Conservation (phyloP, 768 basidiomycete species). For the Pluteus cervinus region DNA sequence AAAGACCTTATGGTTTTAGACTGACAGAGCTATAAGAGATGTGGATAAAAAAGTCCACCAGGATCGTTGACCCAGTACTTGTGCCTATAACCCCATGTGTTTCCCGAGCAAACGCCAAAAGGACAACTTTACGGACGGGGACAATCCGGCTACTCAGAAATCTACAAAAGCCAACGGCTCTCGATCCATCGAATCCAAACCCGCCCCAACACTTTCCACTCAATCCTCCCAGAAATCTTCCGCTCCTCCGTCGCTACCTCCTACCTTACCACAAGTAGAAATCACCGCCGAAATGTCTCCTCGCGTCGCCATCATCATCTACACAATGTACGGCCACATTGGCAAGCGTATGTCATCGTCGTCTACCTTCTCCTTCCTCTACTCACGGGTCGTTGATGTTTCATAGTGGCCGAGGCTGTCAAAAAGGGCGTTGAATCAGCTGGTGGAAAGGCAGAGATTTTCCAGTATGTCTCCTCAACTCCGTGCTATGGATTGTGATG, state of each 20-base stretch:
- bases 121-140: constrained; percentile 3
- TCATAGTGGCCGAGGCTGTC: constrained; percentile 54
- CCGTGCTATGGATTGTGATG: neutral
- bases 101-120: constrained; percentile 4
- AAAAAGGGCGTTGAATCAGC: constrained; percentile 40
- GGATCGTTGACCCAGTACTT: no score
- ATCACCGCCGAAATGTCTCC: constrained; percentile 34
- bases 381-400: constrained; percentile 7
- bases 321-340: constrained; percentile 72
- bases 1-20: no score
- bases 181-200: no score
- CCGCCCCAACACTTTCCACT: no score
- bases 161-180: neutral
- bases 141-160: neutral
- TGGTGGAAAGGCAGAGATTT: constrained; percentile 47
- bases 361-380: neutral
- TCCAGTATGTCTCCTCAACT: constrained; percentile 36
- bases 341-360: constrained; percentile 42
- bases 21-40: no score
- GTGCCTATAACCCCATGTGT: no score
- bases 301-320: constrained; percentile 65
- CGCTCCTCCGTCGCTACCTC: neutral
- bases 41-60: no score
- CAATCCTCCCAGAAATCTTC: neutral
- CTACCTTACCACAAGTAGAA: neutral